A percentile compares a stretch with the other conserved stretches of the same genome.
These are phyloP conservation scores for Herpetospermum pedunculosum DNA, from an alignment of 306 rosid species.

Conservation along the genomic window DNA sequence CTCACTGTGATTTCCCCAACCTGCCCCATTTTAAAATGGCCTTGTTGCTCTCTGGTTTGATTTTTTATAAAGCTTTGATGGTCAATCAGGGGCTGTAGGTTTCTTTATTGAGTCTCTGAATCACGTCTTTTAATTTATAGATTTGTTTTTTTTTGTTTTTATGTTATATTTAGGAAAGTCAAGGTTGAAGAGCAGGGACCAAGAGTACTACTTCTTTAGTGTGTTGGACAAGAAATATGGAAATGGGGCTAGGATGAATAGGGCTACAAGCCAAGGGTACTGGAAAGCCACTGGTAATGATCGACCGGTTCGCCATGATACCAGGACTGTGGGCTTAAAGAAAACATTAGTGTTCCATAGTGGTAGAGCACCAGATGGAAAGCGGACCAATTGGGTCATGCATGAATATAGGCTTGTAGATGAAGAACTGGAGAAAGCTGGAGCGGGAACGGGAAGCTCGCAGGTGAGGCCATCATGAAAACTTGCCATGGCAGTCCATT, in stretches of 20 bases:
- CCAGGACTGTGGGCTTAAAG: conserved; percentile 66
- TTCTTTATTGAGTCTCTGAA: not conserved
- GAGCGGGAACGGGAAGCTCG: conserved; percentile 43
- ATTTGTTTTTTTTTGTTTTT: not conserved
- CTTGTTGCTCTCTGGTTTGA: not conserved
- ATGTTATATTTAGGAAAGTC: conserved; percentile 51
- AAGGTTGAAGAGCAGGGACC: conserved; percentile 96
- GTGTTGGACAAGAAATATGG: conserved; percentile 97
- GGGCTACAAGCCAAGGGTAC: conserved; percentile 85
- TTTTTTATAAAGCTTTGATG: not conserved
- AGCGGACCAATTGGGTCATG: conserved; percentile 99
- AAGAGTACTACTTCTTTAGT: conserved; percentile 92
- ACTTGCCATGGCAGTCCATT: conserved; percentile 7
- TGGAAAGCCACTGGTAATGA: conserved; percentile 99
- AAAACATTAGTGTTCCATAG: conserved; percentile 94
- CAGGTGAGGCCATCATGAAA: conserved; percentile 55
- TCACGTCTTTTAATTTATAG: conserved; percentile 2
- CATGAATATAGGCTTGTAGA: conserved; percentile 95
- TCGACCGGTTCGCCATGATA: conserved; percentile 57
- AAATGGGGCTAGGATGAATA: conserved; percentile 97
- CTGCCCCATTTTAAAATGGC: not conserved
- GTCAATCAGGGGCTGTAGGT: not conserved
- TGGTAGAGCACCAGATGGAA: conserved; percentile 92
- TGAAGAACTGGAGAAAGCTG: conserved; percentile 54
- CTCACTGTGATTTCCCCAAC: not conserved